Percentiles rank a stretch among this genome's conserved stretches.
phyloP scores from a whole-genome alignment of 768 basidiomycete genomes.

The Scleroderma bovista region DNA sequence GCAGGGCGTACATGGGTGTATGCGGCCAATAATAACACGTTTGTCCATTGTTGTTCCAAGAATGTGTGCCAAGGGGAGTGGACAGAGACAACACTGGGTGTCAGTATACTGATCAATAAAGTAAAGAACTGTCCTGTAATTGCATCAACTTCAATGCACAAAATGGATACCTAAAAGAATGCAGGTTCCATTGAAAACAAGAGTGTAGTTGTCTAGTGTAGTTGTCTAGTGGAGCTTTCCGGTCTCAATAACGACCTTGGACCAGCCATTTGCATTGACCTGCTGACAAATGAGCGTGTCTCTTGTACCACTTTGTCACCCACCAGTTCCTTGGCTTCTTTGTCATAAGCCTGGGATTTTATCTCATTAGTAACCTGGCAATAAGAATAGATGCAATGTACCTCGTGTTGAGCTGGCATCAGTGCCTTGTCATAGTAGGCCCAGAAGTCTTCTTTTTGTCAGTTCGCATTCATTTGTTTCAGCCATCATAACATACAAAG shows the following conservation, averaged over 20 bases:
- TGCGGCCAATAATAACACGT: no score
- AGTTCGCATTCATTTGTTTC: not conserved
- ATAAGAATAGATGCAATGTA: not conserved
- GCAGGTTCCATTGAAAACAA: no score
- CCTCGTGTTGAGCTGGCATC: not conserved
- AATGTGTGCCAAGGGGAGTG: no score
- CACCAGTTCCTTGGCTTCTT: not conserved
- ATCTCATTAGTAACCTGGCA: not conserved
- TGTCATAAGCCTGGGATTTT: not conserved
- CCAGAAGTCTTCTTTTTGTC: not conserved
- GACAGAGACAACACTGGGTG: no score
- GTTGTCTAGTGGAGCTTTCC: not conserved
- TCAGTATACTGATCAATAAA: no score
- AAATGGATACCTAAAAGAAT: no score
- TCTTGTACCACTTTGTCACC: not conserved
- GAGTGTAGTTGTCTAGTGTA: no score
- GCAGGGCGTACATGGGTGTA: no score
- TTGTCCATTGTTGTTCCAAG: no score
- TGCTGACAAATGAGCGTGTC: not conserved
- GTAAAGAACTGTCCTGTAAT: no score
- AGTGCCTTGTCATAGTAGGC: not conserved
- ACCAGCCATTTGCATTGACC: not conserved
- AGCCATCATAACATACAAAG: not conserved
- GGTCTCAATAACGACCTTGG: not conserved
- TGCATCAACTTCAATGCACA: no score